A percentile compares a stretch with the other conserved stretches of the same genome.
Evolutionary conservation across 352 stramenopile species (phyloP).

Genomic region (Phytophthora brassicae): DNA sequence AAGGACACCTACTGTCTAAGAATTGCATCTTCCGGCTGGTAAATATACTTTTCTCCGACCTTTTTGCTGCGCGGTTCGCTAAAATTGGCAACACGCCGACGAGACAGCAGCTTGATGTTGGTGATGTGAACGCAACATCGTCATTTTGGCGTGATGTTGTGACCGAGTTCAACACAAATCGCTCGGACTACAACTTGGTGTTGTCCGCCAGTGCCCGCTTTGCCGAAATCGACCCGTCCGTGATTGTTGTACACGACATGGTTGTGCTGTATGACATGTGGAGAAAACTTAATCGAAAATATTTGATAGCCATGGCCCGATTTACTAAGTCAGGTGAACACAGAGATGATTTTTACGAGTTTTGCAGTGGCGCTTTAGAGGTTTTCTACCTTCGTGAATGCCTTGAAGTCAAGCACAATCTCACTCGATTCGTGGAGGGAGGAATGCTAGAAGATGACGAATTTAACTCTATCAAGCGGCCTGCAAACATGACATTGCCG

Average conservation of each 20-base stretch:
- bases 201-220: conserved; percentile 3
- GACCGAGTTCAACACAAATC: conserved; percentile 8
- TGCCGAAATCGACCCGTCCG: neutral
- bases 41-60: conserved; percentile 10
- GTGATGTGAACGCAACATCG: neutral
- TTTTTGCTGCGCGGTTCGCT: conserved; percentile 8
- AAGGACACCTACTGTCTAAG: neutral
- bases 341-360: conserved; percentile 5
- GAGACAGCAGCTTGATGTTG: neutral
- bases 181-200: neutral
- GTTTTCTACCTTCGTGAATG: conserved; percentile 5
- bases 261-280: conserved; percentile 2
- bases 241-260: conserved; percentile 3
- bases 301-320: neutral
- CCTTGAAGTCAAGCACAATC: conserved; percentile 8
- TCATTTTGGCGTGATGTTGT: conserved; percentile 13
- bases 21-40: conserved; percentile 5
- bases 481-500: neutral
- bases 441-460: neutral
- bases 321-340: conserved; percentile 5
- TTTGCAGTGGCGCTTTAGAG: conserved; percentile 1
- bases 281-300: conserved; percentile 1
- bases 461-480: conserved; percentile 10
- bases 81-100: neutral
- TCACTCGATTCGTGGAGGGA: conserved; percentile 7